Base-by-base conservation (phyloP, 1,139 yeast genomes). In the Debaryomyces sp. region DNA sequence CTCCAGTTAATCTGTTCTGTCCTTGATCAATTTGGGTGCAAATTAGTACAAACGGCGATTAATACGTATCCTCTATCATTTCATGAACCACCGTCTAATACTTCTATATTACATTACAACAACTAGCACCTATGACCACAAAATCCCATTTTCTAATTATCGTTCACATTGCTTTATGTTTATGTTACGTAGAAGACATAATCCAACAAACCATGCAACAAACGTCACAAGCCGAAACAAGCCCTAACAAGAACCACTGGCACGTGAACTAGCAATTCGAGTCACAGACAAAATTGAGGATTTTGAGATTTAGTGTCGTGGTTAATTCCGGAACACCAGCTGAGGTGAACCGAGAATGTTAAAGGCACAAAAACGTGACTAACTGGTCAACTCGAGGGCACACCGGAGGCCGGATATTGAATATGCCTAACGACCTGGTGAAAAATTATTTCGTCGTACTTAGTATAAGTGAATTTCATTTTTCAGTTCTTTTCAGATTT, bases 361-460 rank as follows among this genome's bases (percentile, higher is more conserved):
- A 21, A 12, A 7, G 17, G 38, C 7, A 7, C 4, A 3, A 21
- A 35, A 21, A 35, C 38, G 38, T 35, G 38, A 18, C 6, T 22
- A 12, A 18, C 0, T 12, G 18, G 2, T 3, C 5, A 35, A 9
- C 1, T 21, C 38, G 38, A 21, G 38, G 23, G 8, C 6, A 1
- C 4, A 3, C 26, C 38, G 38, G 13, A 4, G 9, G 5, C 38
- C 38, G 38, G 38, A 39, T 17, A 26, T 39, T 6, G 17, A 10
- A 12, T 18, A 12, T 13, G 6, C 24, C 12, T 26, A n/a, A 17
- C n/a, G 38, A 34, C 27, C 9, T 10, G 18, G 45, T 44, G 46
- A 44, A 44, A 44, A 44, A 44, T 44, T 44, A 36, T 38, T 38
- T 38, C 41, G 22, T 35, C 38, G 26, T 35, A 22, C 29, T 30